Evolutionary conservation across 805 yeast species (phyloP).

Genomic region (Tetrapisispora iriomotensis): DNA sequence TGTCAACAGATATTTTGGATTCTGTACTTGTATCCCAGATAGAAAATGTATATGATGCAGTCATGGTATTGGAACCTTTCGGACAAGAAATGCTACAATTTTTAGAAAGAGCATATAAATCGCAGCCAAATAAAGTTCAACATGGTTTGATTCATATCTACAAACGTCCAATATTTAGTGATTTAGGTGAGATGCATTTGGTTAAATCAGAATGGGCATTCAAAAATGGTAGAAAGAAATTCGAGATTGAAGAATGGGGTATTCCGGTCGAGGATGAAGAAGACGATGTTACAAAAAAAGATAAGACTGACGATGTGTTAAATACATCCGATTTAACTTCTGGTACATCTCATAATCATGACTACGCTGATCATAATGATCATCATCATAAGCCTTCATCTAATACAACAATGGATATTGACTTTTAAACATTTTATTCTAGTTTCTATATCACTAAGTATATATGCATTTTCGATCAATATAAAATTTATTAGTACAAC

Average conservation of each 20-base stretch:
- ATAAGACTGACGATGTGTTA: background rate
- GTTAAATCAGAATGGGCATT: slow-evolving; percentile 74
- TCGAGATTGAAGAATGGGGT: slow-evolving; percentile 92
- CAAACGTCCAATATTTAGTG: slow-evolving; percentile 60
- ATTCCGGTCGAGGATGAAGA: slow-evolving; percentile 89
- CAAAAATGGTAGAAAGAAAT: slow-evolving; percentile 69
- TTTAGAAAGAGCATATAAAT: slow-evolving; percentile 56
- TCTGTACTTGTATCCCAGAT: slow-evolving; percentile 38
- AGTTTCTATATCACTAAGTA: too few relatives aligned
- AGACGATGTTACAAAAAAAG: slow-evolving; percentile 16
- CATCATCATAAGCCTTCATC: slow-evolving; percentile 1
- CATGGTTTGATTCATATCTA: slow-evolving; percentile 78
- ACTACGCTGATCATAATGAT: slow-evolving; percentile 7
- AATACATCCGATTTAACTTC: too few relatives aligned
- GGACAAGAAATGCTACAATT: slow-evolving; percentile 59
- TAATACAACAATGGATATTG: slow-evolving; percentile 10
- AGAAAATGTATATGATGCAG: slow-evolving; percentile 56
- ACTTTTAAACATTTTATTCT: too few relatives aligned
- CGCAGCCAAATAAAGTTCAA: slow-evolving; percentile 56
- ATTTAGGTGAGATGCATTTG: slow-evolving; percentile 67
- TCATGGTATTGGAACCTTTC: slow-evolving; percentile 72
- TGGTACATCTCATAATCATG: slow-evolving; percentile 3
- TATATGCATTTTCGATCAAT: too few relatives aligned
- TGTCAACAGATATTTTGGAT: slow-evolving; percentile 57
- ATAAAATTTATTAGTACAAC: background rate